A percentile compares a stretch with the other conserved stretches of the same genome.
phyloP scores from a whole-genome alignment of 1,284 basidiomycete species.

The Takashimella tepidaria region DNA sequence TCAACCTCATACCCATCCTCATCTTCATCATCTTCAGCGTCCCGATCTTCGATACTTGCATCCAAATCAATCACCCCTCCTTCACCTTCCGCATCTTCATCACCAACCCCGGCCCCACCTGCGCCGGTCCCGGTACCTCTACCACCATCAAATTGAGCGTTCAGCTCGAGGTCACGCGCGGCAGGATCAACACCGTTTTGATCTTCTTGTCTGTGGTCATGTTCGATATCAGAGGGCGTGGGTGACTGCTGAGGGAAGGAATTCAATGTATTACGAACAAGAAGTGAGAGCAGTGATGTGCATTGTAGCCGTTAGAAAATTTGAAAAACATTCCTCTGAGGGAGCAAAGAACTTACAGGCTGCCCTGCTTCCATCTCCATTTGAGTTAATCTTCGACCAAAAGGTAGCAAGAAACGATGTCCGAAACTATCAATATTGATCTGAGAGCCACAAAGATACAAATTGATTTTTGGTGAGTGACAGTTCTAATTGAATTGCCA shows the following conservation, averaged over 20 bases:
- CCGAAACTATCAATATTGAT: slow-evolving; percentile 38
- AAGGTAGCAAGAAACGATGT: slow-evolving; percentile 40
- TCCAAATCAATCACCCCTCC: slow-evolving; percentile 13
- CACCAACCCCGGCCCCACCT: slow-evolving; percentile 25
- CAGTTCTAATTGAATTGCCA: neutral
- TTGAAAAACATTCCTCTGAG: too few relatives aligned
- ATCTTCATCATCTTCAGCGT: slow-evolving; percentile 8
- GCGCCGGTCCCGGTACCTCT: slow-evolving; percentile 15
- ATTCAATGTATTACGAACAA: neutral
- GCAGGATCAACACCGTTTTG: slow-evolving; percentile 8
- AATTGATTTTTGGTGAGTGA: neutral
- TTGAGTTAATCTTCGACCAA: slow-evolving; percentile 40
- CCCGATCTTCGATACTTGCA: slow-evolving; percentile 12
- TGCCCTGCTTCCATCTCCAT: slow-evolving; percentile 41
- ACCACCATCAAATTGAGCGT: neutral
- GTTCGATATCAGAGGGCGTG: slow-evolving; percentile 37
- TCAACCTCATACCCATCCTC: too few relatives aligned
- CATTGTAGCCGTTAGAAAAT: too few relatives aligned
- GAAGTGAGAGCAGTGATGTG: neutral
- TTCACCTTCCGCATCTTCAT: slow-evolving; percentile 18
- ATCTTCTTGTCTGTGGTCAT: slow-evolving; percentile 41
- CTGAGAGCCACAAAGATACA: too few relatives aligned
- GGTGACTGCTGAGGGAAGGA: slow-evolving; percentile 36
- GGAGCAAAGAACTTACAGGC: slow-evolving; percentile 24
- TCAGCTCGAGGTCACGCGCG: neutral